A percentile compares a stretch with the other conserved stretches of the same genome.
phyloP scores from a whole-genome alignment of 208 protist genomes.

The Leishmania tropica region DNA sequence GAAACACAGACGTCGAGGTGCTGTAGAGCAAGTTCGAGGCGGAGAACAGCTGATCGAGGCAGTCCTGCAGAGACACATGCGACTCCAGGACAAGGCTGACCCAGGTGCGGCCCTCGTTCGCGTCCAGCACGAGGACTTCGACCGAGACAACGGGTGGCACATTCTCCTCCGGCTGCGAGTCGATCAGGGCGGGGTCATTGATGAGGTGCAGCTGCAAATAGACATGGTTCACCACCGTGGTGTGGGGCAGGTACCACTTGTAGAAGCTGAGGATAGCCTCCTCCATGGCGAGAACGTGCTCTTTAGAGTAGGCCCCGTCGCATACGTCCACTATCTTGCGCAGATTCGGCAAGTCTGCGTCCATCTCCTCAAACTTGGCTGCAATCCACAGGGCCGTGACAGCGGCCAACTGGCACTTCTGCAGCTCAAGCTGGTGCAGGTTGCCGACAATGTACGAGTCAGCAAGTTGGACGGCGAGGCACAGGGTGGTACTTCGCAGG shows the following conservation, averaged over 20 bases:
- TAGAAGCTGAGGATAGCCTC: conserved; percentile 75
- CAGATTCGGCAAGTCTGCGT: conserved; percentile 60
- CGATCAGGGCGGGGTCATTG: conserved; percentile 49
- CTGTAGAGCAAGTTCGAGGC: conserved; percentile 45
- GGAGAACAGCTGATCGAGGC: conserved; percentile 51
- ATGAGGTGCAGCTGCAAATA: conserved; percentile 83
- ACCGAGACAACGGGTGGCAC: conserved; percentile 25
- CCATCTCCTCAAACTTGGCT: conserved; percentile 88
- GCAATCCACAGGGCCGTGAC: conserved; percentile 81
- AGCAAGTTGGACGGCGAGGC: conserved; percentile 80
- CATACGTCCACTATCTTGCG: conserved; percentile 79
- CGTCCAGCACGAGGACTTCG: conserved; percentile 46
- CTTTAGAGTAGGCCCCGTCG: conserved; percentile 63
- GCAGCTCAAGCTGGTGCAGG: conserved; percentile 56
- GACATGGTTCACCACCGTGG: conserved; percentile 80
- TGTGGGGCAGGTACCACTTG: conserved; percentile 85
- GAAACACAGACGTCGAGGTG: conserved; percentile 58
- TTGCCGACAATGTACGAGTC: conserved; percentile 71
- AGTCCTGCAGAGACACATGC: conserved; percentile 38
- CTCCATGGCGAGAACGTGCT: conserved; percentile 77
- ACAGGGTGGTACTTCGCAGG: conserved; percentile 82
- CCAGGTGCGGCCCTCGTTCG: conserved; percentile 39
- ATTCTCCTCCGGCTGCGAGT: conserved; percentile 16
- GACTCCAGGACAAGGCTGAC: conserved; percentile 31
- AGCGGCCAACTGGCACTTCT: conserved; percentile 80